Evolutionary conservation across 2,329 filamentous ascomycete genomes (phyloP).

Genomic region (Cercospora zeina): DNA sequence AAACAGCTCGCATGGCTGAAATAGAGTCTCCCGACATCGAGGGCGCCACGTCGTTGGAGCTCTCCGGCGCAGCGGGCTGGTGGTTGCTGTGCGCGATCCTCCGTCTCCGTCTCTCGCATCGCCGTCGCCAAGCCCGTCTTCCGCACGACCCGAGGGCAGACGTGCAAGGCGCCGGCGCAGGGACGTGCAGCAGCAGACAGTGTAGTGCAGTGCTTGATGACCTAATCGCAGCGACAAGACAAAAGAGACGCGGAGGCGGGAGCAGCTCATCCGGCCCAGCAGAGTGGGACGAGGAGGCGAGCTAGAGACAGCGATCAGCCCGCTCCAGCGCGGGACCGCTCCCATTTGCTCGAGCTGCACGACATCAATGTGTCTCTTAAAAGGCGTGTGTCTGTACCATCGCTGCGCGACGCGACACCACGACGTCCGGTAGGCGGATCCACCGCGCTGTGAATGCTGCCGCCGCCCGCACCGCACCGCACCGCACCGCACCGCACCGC

Average conservation of each 20-base stretch:
- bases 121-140: background rate
- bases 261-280: slow-evolving; percentile 7
- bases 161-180: slow-evolving; percentile 5
- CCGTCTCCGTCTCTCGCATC: slow-evolving; percentile 21
- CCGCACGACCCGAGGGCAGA: background rate
- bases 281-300: slow-evolving; percentile 10
- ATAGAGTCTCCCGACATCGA: slow-evolving; percentile 24
- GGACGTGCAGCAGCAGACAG: background rate
- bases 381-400: slow-evolving; percentile 12
- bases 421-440: background rate
- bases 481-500: too few species aligned
- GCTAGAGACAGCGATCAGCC: background rate
- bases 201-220: slow-evolving; percentile 1
- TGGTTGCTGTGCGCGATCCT: slow-evolving; percentile 17
- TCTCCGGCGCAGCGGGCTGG: slow-evolving; percentile 22
- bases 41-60: slow-evolving; percentile 25
- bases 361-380: slow-evolving; percentile 17
- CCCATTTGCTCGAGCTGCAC: slow-evolving; percentile 21
- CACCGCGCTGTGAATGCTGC: background rate
- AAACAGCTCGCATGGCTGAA: slow-evolving; percentile 25
- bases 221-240: background rate
- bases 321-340: slow-evolving; percentile 14
- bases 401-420: slow-evolving; percentile 14
- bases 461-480: too few species aligned
- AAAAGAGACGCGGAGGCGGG: slow-evolving; percentile 16